Base-by-base conservation (phyloP, 306 rosid species). In the Alnus glutinosa region DNA sequence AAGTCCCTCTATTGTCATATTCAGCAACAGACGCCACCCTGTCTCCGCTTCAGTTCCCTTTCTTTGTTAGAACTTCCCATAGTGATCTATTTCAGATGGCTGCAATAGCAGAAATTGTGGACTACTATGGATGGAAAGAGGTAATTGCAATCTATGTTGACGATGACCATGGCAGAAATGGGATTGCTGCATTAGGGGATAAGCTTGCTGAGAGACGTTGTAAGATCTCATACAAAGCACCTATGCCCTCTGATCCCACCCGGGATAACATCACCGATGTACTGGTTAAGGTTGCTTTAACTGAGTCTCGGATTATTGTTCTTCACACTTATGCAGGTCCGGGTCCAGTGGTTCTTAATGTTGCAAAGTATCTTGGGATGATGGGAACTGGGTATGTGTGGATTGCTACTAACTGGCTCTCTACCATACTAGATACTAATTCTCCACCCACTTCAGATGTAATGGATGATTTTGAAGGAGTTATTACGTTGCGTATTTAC, bases 141-240 rank as follows among this genome's bases (percentile, higher is more conserved):
- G 98, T 96, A 13, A 87, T 93, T 73, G 99, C 96, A 63, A 82
- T 96, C 74, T 96, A 90, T 69, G 84, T 75, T 34, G 99, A 96
- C 81, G 98, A 96, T 78, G 99, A 93, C 46, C 73, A 90, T 23
- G 99, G 98, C 50, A 93, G 99, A 86, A 93, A 93, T 23, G 99
- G 98, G 50, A 93, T 96, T 4, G 11, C 84, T 4, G 90, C 92
- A 8, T 77, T 93, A 77, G 96, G 93, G 2, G 94, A 91, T 75
- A 83, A 86, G 81, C 99, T 96, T 28, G 88, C 92, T 1, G 89
- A 91, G 90, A 91, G 71, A 81, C 93, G 99, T 34, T 87, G 94
- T 70, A 91, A 78, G 87, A 93, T 96, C 81, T 93, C 99, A 4
- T 86, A 73, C 69, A 96, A 93, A 84, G 98, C 97, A 3, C 92